Evolutionary conservation across 148 eudicot species (phyloP), one percentile per base, ranked within the genome.

Genomic region (Silene uniflora): DNA sequence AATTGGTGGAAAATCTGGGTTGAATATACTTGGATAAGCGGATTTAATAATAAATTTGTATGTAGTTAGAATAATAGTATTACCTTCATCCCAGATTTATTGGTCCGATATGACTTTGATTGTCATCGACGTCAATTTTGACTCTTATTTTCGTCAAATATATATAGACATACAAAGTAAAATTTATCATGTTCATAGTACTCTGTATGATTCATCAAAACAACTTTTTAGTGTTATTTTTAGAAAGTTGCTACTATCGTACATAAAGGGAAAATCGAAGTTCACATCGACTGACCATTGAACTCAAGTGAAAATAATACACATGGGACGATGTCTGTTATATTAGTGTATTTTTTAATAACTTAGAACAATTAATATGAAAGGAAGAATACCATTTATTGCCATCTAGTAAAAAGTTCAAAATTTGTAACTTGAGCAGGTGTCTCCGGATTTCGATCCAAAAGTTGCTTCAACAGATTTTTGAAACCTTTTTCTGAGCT

Each of bases 401-500:
- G 55, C 73, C 55, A 49, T 14, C 27, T 9, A 3, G 44, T 10
- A 42, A 27, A 8, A 77, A 73, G 42, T 47, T 77, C 62, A 32
- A 13, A 29, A 62, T 29, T 16, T 39, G 54, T 32, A 72, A 5
- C 71, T 62, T 49, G 27, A 62, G 56, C 39, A 9, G 12, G 70
- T 22, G 61, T 61, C 77, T 46, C 17, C 21, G 21, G 67, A 60
- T 77, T 80, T 42, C 56, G 71, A 73, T 75, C 74, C 75, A 89
- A 29, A 64, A 83, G 81, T 75, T 73, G 88, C 76, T 69, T 81
- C 54, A 95, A 22, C 42, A 80, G 67, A 84, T 80, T 81, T 75
- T 82, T 86, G 85, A 85, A 92, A 78, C 85, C 64, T 39, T 79
- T 81, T 85, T 89, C 92, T 32, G 98, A 83, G 77, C 77, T 79